These are phyloP conservation scores for Exophiala aquamarina DNA, from an alignment of 2,329 filamentous ascomycete genomes.

Conservation along the genomic window DNA sequence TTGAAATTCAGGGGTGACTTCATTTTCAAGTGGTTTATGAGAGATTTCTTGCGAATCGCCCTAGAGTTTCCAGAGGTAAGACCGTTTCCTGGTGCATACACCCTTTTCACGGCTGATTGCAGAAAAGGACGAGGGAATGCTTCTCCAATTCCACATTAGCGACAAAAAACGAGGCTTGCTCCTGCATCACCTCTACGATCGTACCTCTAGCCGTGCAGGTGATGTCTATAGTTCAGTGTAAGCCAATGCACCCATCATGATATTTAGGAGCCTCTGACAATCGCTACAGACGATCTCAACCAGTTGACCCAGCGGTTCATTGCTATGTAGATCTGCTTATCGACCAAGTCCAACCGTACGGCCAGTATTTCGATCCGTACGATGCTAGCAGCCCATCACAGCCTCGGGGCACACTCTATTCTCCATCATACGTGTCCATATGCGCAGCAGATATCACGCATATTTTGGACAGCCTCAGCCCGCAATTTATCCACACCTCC, in stretches of 20 bases:
- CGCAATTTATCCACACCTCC: constrained; percentile 76
- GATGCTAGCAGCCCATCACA: not conserved
- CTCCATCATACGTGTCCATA: constrained; percentile 10
- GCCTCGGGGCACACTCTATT: not conserved
- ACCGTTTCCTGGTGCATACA: constrained; percentile 8
- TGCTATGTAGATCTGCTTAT: constrained; percentile 19
- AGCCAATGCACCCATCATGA: constrained; percentile 33
- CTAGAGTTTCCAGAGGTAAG: constrained; percentile 84
- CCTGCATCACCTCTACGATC: constrained; percentile 72
- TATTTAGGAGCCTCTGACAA: constrained; percentile 14
- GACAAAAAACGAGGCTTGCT: constrained; percentile 82
- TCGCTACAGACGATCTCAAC: constrained; percentile 28
- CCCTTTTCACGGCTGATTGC: constrained; percentile 34
- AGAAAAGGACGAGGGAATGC: constrained; percentile 59
- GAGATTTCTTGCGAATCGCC: constrained; percentile 78
- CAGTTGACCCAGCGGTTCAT: constrained; percentile 15
- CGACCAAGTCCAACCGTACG: constrained; percentile 17
- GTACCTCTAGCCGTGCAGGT: constrained; percentile 75
- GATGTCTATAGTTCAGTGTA: constrained; percentile 72
- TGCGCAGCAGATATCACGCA: constrained; percentile 27
- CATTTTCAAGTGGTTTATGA: constrained; percentile 89
- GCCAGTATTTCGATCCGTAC: constrained; percentile 19
- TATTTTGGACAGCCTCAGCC: constrained; percentile 53
- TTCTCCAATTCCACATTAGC: constrained; percentile 89
- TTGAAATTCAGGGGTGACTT: constrained; percentile 79